These are phyloP conservation scores for Pascua guehoae DNA, from an alignment of 1,284 basidiomycete species.

Conservation along the genomic window DNA sequence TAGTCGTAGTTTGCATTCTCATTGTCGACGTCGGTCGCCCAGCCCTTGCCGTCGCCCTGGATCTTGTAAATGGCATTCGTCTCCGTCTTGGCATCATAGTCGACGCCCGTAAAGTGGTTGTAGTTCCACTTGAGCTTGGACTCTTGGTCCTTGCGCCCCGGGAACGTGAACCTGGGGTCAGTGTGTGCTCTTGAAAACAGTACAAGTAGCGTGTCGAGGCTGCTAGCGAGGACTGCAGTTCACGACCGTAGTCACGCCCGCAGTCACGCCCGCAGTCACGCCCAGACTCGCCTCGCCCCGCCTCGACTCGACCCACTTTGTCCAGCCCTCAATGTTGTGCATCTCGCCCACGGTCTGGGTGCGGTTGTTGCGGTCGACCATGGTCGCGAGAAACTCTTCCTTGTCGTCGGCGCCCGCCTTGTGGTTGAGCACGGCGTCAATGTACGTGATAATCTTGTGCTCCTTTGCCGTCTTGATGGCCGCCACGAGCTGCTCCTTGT, in stretches of 20 bases:
- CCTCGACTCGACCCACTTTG: slow-evolving; percentile 54
- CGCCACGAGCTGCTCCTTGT: slow-evolving; percentile 69
- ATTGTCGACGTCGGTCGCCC: slow-evolving; percentile 54
- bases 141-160: slow-evolving; percentile 66
- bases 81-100: slow-evolving; percentile 72
- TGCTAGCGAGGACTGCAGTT: too few relatives aligned
- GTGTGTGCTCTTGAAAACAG: slow-evolving; percentile 7
- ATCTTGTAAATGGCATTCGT: slow-evolving; percentile 62
- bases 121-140: slow-evolving; percentile 55
- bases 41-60: slow-evolving; percentile 57
- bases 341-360: slow-evolving; percentile 58
- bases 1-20: slow-evolving; percentile 53
- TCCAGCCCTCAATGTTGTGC: slow-evolving; percentile 80
- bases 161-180: slow-evolving; percentile 67
- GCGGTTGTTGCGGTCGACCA: slow-evolving; percentile 60
- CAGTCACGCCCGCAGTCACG: too few relatives aligned
- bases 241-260: too few relatives aligned
- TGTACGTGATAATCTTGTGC: slow-evolving; percentile 48
- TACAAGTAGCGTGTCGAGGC: too few relatives aligned
- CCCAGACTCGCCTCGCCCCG: too few relatives aligned
- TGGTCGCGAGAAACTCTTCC: slow-evolving; percentile 71
- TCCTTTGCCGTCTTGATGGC: slow-evolving; percentile 56
- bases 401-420: slow-evolving; percentile 70
- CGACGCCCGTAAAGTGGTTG: slow-evolving; percentile 64
- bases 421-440: slow-evolving; percentile 57